phyloP scores from a whole-genome alignment of 2,329 filamentous ascomycete species.

The Aspergillus pseudotamarii region DNA sequence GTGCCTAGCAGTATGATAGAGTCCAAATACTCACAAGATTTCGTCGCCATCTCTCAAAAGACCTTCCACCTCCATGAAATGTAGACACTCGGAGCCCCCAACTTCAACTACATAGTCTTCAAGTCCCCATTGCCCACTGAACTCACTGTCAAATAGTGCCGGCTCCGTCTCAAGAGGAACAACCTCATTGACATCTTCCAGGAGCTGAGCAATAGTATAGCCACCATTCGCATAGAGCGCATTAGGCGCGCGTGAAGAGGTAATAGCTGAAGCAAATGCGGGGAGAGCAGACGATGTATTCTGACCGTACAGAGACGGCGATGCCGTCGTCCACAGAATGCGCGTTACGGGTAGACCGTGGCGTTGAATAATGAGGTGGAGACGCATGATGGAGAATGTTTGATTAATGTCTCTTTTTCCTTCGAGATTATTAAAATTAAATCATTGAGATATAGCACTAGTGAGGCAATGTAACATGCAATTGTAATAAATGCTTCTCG shows the following conservation, averaged over 20 bases:
- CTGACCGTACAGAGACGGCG: conserved; percentile 42
- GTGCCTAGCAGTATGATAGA: too few relatives aligned
- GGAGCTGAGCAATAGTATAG: conserved; percentile 73
- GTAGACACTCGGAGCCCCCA: conserved; percentile 81
- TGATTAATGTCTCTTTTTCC: background rate
- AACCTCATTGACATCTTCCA: conserved; percentile 77
- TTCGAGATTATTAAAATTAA: background rate
- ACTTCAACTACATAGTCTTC: conserved; percentile 90
- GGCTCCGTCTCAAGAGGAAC: conserved; percentile 75
- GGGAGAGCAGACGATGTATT: conserved; percentile 25
- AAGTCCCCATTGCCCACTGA: conserved; percentile 70
- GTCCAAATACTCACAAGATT: conserved; percentile 63
- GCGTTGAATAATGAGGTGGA: conserved; percentile 72
- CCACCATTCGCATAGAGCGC: conserved; percentile 49
- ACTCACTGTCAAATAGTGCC: conserved; percentile 32
- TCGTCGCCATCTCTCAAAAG: conserved; percentile 82
- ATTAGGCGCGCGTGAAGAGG: conserved; percentile 39
- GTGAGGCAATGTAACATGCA: background rate
- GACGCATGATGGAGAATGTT: conserved; percentile 57
- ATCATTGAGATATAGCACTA: background rate
- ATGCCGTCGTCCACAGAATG: conserved; percentile 69
- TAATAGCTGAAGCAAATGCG: conserved; percentile 36
- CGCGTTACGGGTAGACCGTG: conserved; percentile 72
- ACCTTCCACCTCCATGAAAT: conserved; percentile 73
- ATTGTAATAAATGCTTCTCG: background rate